phyloP scores from a whole-genome alignment of 345 rosid genomes.

The Physaria fendleri region DNA sequence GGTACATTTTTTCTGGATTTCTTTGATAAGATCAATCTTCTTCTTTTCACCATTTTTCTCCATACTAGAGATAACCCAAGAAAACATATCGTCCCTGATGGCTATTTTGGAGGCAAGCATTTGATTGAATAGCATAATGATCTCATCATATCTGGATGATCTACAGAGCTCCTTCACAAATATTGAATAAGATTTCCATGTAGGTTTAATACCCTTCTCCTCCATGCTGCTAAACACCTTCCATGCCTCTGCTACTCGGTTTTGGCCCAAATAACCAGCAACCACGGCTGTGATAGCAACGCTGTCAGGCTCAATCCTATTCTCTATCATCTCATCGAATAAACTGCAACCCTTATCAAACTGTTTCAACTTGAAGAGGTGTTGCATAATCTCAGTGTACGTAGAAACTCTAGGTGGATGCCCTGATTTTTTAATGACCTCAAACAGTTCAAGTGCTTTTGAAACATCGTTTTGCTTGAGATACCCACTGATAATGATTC shows the following conservation, averaged over 20 bases:
- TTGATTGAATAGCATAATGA: conserved; percentile 44
- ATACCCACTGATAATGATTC: conserved; percentile 52
- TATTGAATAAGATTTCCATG: conserved; percentile 46
- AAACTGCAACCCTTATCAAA: conserved; percentile 51
- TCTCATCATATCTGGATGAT: conserved; percentile 45
- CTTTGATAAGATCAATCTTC: conserved; percentile 43
- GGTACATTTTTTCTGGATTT: conserved; percentile 35
- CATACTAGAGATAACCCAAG: conserved; percentile 49
- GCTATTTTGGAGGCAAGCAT: conserved; percentile 46
- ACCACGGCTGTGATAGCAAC: conserved; percentile 58
- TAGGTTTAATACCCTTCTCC: conserved; percentile 48
- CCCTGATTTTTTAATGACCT: conserved; percentile 50
- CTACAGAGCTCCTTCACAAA: conserved; percentile 65
- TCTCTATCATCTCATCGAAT: conserved; percentile 59
- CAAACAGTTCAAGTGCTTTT: conserved; percentile 50
- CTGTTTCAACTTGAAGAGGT: conserved; percentile 44
- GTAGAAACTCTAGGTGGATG: conserved; percentile 42
- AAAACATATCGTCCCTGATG: conserved; percentile 44
- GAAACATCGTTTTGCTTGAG: conserved; percentile 48
- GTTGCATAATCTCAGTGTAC: conserved; percentile 64
- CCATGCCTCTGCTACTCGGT: conserved; percentile 65
- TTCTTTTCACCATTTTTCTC: conserved; percentile 53
- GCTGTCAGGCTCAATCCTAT: conserved; percentile 47
- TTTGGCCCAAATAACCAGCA: conserved; percentile 52
- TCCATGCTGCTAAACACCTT: conserved; percentile 48